Evolutionary conservation across 352 stramenopile genomes (phyloP), one percentile per base, ranked within the genome.

Genomic region (Phytophthora ohioensis): DNA sequence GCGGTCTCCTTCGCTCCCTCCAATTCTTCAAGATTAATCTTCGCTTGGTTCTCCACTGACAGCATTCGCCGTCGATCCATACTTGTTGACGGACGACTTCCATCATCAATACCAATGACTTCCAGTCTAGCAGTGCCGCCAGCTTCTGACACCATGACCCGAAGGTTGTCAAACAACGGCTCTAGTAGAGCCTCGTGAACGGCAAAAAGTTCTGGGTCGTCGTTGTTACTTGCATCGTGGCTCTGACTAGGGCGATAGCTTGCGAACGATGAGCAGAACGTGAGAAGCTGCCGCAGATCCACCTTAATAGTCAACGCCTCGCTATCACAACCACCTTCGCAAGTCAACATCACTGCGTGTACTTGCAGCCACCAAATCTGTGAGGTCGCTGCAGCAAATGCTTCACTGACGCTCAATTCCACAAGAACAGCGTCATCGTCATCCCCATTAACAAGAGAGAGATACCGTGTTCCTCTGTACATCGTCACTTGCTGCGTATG

Each of bases 301-400:
- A 91, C 73, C 5, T 73, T 77, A 3, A 21, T 43, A 6, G n/a
- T 42, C 21, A 77, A 47, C 8, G 42, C 30, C 13, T 73, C 64
- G 12, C 32, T 64, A 10, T 71, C 53, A 31, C 41, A 58, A 6
- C n/a, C 65, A 35, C 36, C 51, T 5, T 69, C 45, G 45, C 43
- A 46, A 6, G 12, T 35, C 17, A 77, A 43, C 30, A 91, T 2
- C 5, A 74, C 46, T 3, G 69, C 81, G 35, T 73, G 69, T n/a
- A 92, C 57, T 42, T 91, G 76, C 0, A 94, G 39, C 83, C 83
- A 94, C 83, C 86, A 92, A 8, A 85, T 47, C 39, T 90, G 74
- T 0, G 81, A 88, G 2, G 79, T 81, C 3, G 79, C 72, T 10
- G 73, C 72, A 39, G 75, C 57, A 39, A 82, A 88, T 0, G 88